A percentile compares a stretch with the other conserved stretches of the same genome.
These are phyloP conservation scores for Suhomyces anneliseae DNA, from an alignment of 1,139 yeast species.

Conservation along the genomic window DNA sequence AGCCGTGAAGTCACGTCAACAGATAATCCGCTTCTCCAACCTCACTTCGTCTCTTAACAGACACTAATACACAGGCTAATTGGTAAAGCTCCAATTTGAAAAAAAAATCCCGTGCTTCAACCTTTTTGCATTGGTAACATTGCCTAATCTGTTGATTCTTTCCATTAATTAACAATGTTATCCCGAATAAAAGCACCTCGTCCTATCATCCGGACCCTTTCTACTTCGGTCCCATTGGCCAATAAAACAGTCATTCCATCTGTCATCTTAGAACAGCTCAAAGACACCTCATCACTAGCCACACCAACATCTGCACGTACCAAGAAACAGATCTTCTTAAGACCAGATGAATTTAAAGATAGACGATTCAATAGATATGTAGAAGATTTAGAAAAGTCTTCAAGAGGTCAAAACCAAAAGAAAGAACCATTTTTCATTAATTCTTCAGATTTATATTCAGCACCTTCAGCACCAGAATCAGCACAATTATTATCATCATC, in stretches of 20 bases:
- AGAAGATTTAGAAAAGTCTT: conserved; percentile 9
- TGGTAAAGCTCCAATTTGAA: not conserved
- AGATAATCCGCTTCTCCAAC: too few relatives aligned
- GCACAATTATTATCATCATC: conserved; percentile 1
- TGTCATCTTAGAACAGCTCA: conserved; percentile 15
- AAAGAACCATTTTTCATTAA: conserved; percentile 5
- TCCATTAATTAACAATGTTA: conserved; percentile 2
- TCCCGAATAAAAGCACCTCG: conserved; percentile 6
- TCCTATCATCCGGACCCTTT: conserved; percentile 6
- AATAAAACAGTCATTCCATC: conserved; percentile 17
- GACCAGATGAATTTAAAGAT: conserved; percentile 17
- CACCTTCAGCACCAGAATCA: conserved; percentile 2
- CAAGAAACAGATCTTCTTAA: conserved; percentile 18
- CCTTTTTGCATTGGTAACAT: not conserved
- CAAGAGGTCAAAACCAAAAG: not conserved
- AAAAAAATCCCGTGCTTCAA: not conserved
- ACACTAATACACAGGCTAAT: not conserved
- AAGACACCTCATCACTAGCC: conserved; percentile 14
- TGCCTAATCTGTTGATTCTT: not conserved
- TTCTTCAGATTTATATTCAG: conserved; percentile 1
- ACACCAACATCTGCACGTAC: conserved; percentile 6
- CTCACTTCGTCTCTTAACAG: too few relatives aligned
- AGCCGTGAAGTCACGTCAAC: not conserved
- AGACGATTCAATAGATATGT: conserved; percentile 14
- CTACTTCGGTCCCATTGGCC: conserved; percentile 1